These are phyloP conservation scores for Pachysandra terminalis DNA, from an alignment of 164 flowering plant genomes.

Conservation along the genomic window DNA sequence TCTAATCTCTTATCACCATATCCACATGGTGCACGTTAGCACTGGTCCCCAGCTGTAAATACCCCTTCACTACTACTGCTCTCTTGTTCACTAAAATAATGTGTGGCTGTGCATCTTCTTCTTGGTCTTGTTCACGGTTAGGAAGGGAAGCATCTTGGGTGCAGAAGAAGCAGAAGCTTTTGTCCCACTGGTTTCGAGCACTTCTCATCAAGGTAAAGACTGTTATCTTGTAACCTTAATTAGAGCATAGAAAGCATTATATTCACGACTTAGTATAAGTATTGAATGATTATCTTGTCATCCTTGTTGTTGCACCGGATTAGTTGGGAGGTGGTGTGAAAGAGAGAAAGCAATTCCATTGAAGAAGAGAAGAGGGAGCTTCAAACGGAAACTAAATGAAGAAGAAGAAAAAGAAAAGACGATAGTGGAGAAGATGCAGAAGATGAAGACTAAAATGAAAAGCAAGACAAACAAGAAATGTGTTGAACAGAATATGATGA, in stretches of 20 bases:
- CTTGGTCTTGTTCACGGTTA: background rate
- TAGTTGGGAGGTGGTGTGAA: no score
- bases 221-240: no score
- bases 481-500: background rate
- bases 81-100: background rate
- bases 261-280: conserved; percentile 19
- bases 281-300: background rate
- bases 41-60: conserved; percentile 3
- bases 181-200: background rate
- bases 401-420: no score
- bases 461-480: conserved; percentile 38
- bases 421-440: conserved; percentile 17
- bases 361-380: conserved; percentile 43
- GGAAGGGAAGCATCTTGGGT: background rate
- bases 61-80: background rate
- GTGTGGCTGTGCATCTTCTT: background rate
- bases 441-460: no score
- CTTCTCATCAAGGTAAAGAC: background rate
- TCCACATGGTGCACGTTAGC: background rate
- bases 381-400: conserved; percentile 13
- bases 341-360: no score
- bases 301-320: no score
- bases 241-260: no score
- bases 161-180: background rate
- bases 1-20: background rate